Percentiles rank a stretch among this genome's conserved stretches.
Conservation (phyloP, 805 yeast species). For the Sugiyamaella marilandica region DNA sequence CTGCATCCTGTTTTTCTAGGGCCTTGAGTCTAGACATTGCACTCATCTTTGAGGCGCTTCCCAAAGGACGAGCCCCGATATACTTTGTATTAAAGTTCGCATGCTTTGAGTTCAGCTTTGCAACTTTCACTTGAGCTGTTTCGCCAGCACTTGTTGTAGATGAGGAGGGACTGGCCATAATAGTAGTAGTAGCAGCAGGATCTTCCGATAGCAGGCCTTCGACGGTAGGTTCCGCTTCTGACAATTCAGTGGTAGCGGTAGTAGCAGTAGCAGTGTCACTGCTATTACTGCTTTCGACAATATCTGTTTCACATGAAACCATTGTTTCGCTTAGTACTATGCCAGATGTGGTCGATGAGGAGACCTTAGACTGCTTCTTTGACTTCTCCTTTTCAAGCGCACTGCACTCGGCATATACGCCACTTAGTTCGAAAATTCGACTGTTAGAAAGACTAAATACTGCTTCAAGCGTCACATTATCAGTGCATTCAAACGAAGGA, state of each 20-base stretch:
- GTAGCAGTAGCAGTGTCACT: constrained; percentile 9
- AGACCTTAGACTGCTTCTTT: constrained; percentile 5
- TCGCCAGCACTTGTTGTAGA: constrained; percentile 18
- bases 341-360: background rate
- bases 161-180: background rate
- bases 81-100: constrained; percentile 24
- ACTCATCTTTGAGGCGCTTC: constrained; percentile 42
- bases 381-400: background rate
- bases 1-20: constrained; percentile 52
- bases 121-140: constrained; percentile 15
- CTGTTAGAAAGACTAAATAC: constrained; percentile 17
- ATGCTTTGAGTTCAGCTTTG: constrained; percentile 4
- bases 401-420: constrained; percentile 12
- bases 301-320: too few species aligned
- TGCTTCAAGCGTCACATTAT: constrained; percentile 13
- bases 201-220: background rate
- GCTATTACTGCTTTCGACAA: background rate
- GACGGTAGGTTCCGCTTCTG: background rate
- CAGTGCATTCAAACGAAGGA: constrained; percentile 12
- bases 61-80: constrained; percentile 45
- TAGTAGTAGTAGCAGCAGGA: background rate
- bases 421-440: constrained; percentile 18
- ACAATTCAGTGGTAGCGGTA: constrained; percentile 7
- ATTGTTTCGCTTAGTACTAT: background rate
- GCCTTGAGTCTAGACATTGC: constrained; percentile 46